Evolutionary conservation across 2,329 filamentous ascomycete species (phyloP).

Genomic region (Basipetospora chlamydospora): DNA sequence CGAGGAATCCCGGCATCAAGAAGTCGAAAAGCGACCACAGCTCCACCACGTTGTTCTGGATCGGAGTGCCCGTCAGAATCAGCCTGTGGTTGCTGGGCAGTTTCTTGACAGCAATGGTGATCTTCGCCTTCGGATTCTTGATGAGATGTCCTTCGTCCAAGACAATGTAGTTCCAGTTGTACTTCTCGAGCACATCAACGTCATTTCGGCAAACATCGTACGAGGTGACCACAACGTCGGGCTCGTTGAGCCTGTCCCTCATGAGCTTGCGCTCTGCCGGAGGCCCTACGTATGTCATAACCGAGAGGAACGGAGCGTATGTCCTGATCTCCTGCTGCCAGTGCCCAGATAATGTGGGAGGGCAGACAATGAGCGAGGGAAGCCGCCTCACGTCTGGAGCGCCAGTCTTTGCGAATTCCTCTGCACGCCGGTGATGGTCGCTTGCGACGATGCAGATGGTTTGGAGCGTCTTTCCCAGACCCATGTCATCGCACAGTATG

Average conservation of each 20-base stretch:
- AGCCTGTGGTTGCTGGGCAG: slow-evolving; percentile 84
- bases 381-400: slow-evolving; percentile 64
- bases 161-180: slow-evolving; percentile 95
- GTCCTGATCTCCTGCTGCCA: slow-evolving; percentile 97
- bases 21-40: slow-evolving; percentile 98
- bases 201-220: slow-evolving; percentile 98
- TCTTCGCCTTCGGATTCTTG: slow-evolving; percentile 97
- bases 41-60: slow-evolving; percentile 95
- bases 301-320: slow-evolving; percentile 85
- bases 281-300: slow-evolving; percentile 81
- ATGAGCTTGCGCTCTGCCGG: slow-evolving; percentile 65
- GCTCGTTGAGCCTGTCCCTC: slow-evolving; percentile 53
- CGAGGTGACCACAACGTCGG: slow-evolving; percentile 91
- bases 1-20: slow-evolving; percentile 95
- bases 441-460: slow-evolving; percentile 96
- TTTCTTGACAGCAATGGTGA: slow-evolving; percentile 81
- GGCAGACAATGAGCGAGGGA: slow-evolving; percentile 89
- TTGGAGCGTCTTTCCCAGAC: slow-evolving; percentile 91
- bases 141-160: slow-evolving; percentile 96
- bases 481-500: slow-evolving; percentile 98
- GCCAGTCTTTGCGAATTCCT: slow-evolving; percentile 75
- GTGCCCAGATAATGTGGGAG: slow-evolving; percentile 88
- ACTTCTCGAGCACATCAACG: slow-evolving; percentile 63
- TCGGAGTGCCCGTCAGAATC: slow-evolving; percentile 91
- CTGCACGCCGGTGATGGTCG: slow-evolving; percentile 84